These are phyloP conservation scores for Xylariaceae sp. DNA, from an alignment of 2,329 filamentous ascomycete species.

Conservation along the genomic window DNA sequence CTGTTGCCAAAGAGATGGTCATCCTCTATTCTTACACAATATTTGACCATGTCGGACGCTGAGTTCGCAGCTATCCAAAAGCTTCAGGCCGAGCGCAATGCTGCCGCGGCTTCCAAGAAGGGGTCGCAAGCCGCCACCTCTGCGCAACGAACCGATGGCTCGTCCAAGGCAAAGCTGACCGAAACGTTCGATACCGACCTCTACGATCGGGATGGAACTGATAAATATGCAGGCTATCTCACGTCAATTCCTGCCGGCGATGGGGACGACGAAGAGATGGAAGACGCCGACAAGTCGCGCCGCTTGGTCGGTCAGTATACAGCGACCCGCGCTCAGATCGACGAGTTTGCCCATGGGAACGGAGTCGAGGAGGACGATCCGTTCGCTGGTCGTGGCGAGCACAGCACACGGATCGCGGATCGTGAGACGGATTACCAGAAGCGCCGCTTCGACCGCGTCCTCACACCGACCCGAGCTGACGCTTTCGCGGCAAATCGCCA, in stretches of 20 bases:
- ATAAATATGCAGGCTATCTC: constrained; percentile 86
- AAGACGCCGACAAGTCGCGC: constrained; percentile 63
- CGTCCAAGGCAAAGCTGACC: constrained; percentile 84
- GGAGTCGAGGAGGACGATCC: constrained; percentile 91
- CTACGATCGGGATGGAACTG: constrained; percentile 69
- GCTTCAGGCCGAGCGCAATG: constrained; percentile 90
- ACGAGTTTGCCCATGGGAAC: constrained; percentile 80
- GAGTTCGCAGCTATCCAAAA: constrained; percentile 83
- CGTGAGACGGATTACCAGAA: constrained; percentile 98
- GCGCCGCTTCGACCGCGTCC: constrained; percentile 77
- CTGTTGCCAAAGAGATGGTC: constrained; percentile 20
- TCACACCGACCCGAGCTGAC: constrained; percentile 81
- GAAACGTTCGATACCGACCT: constrained; percentile 83
- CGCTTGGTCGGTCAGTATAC: constrained; percentile 93
- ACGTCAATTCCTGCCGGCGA: constrained; percentile 76
- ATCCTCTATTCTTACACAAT: constrained; percentile 17
- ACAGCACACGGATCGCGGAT: constrained; percentile 82
- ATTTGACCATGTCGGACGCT: constrained; percentile 58
- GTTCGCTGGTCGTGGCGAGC: constrained; percentile 72
- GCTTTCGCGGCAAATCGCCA: constrained; percentile 73
- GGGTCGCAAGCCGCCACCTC: constrained; percentile 73
- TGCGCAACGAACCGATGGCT: constrained; percentile 69
- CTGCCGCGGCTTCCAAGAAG: constrained; percentile 69
- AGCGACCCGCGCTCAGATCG: constrained; percentile 82
- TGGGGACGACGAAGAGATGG: constrained; percentile 73